Evolutionary conservation across 306 rosid genomes (phyloP).

Genomic region (Cotoneaster glaucophyllus): DNA sequence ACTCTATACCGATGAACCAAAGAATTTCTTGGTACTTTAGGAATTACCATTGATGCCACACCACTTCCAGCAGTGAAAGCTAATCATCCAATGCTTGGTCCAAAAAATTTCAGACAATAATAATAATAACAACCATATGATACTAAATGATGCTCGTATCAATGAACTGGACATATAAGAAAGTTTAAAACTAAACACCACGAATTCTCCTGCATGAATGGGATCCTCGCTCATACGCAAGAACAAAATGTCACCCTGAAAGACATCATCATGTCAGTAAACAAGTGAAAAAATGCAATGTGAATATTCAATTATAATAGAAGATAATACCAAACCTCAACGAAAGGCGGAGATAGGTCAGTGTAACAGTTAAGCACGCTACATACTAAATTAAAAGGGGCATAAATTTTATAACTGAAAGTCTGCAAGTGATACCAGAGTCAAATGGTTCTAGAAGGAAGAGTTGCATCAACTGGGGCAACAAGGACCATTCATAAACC

Average conservation of each 20-base stretch:
- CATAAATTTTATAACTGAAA: background rate
- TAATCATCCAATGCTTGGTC: background rate
- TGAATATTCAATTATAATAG: background rate
- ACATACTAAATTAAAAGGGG: background rate
- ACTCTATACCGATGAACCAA: background rate
- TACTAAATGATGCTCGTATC: background rate
- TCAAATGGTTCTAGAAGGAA: background rate
- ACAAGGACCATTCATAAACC: background rate
- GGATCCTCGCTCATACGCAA: conserved; percentile 58
- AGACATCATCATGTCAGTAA: conserved; percentile 1
- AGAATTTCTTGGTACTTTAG: too few relatives aligned
- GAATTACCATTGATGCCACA: background rate
- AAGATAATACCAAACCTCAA: background rate
- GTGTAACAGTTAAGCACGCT: background rate
- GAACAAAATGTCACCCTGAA: conserved; percentile 69
- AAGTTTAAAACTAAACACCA: conserved; percentile 40
- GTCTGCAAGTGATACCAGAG: background rate
- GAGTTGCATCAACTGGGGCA: background rate
- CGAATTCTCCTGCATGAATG: conserved; percentile 65
- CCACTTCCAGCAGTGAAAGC: background rate
- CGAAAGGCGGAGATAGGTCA: background rate
- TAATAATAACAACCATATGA: background rate
- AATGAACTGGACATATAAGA: background rate
- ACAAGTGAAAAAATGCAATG: background rate
- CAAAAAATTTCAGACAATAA: background rate